phyloP scores from a whole-genome alignment of 1,139 yeast genomes.

The Protomyces inouyei region DNA sequence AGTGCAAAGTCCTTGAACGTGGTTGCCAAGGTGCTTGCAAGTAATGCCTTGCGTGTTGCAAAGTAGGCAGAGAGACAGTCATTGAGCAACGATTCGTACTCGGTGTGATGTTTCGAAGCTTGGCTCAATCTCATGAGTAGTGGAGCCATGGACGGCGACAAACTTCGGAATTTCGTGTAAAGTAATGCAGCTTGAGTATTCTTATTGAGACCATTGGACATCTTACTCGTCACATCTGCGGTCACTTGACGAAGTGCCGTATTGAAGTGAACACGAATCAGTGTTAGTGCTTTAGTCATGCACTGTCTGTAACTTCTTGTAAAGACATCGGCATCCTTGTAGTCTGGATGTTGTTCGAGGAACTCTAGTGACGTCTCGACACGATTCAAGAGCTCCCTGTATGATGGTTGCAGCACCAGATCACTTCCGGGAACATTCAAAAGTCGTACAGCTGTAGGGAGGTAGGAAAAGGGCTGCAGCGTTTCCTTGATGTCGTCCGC shows the following conservation, averaged over 20 bases:
- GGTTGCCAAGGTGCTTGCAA: constrained; percentile 45
- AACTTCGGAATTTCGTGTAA: constrained; percentile 58
- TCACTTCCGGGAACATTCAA: constrained; percentile 67
- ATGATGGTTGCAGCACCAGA: constrained; percentile 55
- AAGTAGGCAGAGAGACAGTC: constrained; percentile 66
- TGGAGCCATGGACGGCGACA: constrained; percentile 44
- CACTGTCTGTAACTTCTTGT: constrained; percentile 75
- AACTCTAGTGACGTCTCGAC: constrained; percentile 58
- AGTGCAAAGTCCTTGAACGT: constrained; percentile 32
- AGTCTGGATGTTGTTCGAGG: constrained; percentile 46
- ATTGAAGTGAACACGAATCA: constrained; percentile 63
- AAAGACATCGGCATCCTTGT: constrained; percentile 67
- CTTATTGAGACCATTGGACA: constrained; percentile 37
- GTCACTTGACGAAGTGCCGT: constrained; percentile 51
- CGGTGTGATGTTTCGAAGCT: constrained; percentile 50
- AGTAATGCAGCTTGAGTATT: constrained; percentile 52
- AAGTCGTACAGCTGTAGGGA: constrained; percentile 64
- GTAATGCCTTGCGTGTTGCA: constrained; percentile 49
- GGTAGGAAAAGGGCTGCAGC: constrained; percentile 59
- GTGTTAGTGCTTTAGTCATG: constrained; percentile 72
- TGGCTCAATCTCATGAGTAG: constrained; percentile 51
- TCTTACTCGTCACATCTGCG: constrained; percentile 43
- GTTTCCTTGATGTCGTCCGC: constrained; percentile 51
- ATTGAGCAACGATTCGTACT: constrained; percentile 60
- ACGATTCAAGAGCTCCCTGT: constrained; percentile 51